phyloP scores from a whole-genome alignment of 1,284 basidiomycete genomes.

The Ganoderma leucocontextum region DNA sequence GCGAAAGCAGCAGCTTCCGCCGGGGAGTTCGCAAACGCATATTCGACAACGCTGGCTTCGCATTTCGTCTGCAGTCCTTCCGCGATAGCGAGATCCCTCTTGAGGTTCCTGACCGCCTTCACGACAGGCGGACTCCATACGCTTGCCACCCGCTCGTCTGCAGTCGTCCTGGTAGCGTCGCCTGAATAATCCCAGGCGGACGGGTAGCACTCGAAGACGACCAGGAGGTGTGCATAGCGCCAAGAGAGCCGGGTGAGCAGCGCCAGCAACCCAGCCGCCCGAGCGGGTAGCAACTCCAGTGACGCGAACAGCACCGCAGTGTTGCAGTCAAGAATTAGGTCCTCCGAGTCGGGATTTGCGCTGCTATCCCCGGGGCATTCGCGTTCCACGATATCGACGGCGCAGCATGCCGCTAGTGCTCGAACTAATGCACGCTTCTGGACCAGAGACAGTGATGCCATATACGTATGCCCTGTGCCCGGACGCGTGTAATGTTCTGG shows the following conservation, averaged over 20 bases:
- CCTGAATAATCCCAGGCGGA: slow-evolving; percentile 45
- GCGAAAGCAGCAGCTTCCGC: slow-evolving; percentile 61
- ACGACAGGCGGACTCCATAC: slow-evolving; percentile 68
- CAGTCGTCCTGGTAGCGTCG: slow-evolving; percentile 34
- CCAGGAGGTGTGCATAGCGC: slow-evolving; percentile 60
- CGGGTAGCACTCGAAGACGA: slow-evolving; percentile 75
- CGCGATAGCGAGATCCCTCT: slow-evolving; percentile 64
- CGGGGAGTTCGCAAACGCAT: slow-evolving; percentile 69
- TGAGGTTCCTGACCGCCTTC: slow-evolving; percentile 70
- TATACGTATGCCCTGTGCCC: slow-evolving; percentile 61
- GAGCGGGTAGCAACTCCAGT: slow-evolving; percentile 63
- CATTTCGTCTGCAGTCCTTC: slow-evolving; percentile 62
- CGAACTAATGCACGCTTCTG: slow-evolving; percentile 69
- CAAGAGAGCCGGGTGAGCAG: slow-evolving; percentile 60
- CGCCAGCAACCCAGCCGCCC: slow-evolving; percentile 51
- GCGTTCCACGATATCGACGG: slow-evolving; percentile 68
- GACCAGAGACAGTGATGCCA: slow-evolving; percentile 71
- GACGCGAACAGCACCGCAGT: slow-evolving; percentile 64
- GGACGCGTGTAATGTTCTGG: slow-evolving; percentile 47
- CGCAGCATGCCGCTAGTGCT: slow-evolving; percentile 53
- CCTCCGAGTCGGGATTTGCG: slow-evolving; percentile 31
- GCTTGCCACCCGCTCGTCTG: slow-evolving; percentile 36
- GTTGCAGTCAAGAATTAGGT: slow-evolving; percentile 64
- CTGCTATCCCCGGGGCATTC: slow-evolving; percentile 49
- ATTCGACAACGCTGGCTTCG: slow-evolving; percentile 49